phyloP scores from a whole-genome alignment of 495 filamentous ascomycete genomes.

The Hypoxylon lienhwacheense region DNA sequence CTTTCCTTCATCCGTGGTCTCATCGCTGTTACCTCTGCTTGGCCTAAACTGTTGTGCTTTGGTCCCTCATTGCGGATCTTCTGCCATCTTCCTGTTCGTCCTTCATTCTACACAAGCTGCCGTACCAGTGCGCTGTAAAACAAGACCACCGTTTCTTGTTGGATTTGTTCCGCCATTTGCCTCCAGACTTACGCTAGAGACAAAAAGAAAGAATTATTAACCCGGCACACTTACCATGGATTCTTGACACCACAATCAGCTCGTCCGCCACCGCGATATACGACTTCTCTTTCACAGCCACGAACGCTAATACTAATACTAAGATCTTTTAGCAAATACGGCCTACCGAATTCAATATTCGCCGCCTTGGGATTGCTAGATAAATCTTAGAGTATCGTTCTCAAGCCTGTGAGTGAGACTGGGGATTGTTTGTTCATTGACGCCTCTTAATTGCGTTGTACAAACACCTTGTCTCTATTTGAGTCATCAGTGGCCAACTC shows the following conservation, averaged over 20 bases:
- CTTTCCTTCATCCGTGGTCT: constrained; percentile 10
- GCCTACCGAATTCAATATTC: background rate
- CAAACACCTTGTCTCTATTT: constrained; percentile 7
- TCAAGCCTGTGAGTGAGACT: background rate
- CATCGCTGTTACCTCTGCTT: constrained; percentile 21
- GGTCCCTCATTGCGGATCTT: constrained; percentile 23
- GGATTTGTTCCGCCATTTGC: constrained; percentile 23
- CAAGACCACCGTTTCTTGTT: constrained; percentile 18
- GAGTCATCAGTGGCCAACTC: background rate
- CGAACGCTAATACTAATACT: too few species aligned
- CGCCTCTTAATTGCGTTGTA: constrained; percentile 3
- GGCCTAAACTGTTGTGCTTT: constrained; percentile 25
- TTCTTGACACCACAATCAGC: too few species aligned
- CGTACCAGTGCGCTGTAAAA: constrained; percentile 29
- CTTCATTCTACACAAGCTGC: constrained; percentile 28
- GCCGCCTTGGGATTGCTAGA: background rate
- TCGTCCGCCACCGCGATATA: too few species aligned
- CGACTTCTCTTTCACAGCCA: too few species aligned
- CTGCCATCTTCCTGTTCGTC: constrained; percentile 24
- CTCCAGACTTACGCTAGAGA: constrained; percentile 31
- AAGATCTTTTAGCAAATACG: too few species aligned
- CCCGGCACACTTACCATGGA: background rate
- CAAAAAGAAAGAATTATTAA: too few species aligned
- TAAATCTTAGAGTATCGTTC: too few species aligned
- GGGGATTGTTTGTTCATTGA: background rate